Evolutionary conservation across 768 basidiomycete genomes (phyloP), one percentile per base, ranked within the genome.

Genomic region (Filobasidium wieringae): DNA sequence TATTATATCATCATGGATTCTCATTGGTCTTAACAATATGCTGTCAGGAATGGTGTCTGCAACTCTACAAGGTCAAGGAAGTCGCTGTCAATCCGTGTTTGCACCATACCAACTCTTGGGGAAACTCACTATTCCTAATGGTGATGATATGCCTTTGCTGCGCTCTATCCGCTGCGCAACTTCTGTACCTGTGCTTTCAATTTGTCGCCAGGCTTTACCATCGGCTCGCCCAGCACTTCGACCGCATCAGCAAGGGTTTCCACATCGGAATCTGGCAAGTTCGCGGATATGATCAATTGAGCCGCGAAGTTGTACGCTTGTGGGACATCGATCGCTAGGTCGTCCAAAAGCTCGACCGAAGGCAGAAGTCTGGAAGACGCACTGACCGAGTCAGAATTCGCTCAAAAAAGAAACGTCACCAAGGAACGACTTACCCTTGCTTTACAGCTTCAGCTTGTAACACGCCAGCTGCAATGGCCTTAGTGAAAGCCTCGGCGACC

Each of bases 281-380:
- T 65, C 9, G 68, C 55, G 29, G 65, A 65, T 37, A 64, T 60
- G 57, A 93, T 74, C 76, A 93, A 81, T 59, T 81, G 76, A 12
- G 83, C 87, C 71, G 88, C 83, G 58, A 84, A 80, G 40, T 79
- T 72, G 76, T 85, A 84, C 0, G 90, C 93, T 67, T 84, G 84
- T 8, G 93, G 92, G 45, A 86, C 86, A 71, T 97, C 91, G 64
- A 91, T 84, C 30, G 85, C 84, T 58, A 91, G 80, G 68, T 96
- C 91, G 66, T 90, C 88, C 66, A 97, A 79, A 55, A 84, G 74
- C 73, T 89, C 87, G 27, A 84, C 82, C 51, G 82, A 78, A 0
- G 80, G 78, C 45, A 68, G 69, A 71, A 93, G 83, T 14, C 88
- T 64, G 53, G 36, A 17, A 40, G 7, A 30, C n/a, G n/a, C n/a